Evolutionary conservation across 2,329 filamentous ascomycete species (phyloP).

Genomic region (Bimuria novae-zelandiae): DNA sequence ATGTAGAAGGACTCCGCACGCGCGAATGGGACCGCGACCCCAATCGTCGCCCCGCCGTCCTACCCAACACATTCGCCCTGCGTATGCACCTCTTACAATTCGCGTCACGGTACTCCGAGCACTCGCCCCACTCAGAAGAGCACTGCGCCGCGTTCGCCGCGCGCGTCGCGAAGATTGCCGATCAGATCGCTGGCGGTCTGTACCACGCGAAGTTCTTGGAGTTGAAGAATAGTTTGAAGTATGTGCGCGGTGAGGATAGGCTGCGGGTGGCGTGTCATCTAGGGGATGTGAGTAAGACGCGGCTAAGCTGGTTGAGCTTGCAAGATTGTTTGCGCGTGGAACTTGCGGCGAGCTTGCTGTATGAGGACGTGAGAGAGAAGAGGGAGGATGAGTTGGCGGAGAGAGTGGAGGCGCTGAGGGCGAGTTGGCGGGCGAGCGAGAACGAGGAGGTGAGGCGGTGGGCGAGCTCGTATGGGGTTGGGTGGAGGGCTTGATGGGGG

Average conservation of each 20-base stretch:
- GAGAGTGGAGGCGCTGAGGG: constrained; percentile 16
- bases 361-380: background rate
- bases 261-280: constrained; percentile 22
- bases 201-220: constrained; percentile 23
- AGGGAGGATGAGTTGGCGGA: constrained; percentile 5
- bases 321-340: constrained; percentile 31
- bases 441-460: constrained; percentile 33
- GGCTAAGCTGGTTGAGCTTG: constrained; percentile 26
- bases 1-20: constrained; percentile 26
- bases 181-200: constrained; percentile 18
- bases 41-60: constrained; percentile 17
- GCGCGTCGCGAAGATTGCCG: constrained; percentile 17
- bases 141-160: constrained; percentile 25
- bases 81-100: constrained; percentile 34
- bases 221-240: constrained; percentile 12
- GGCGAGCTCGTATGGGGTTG: constrained; percentile 6
- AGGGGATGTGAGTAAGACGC: constrained; percentile 28
- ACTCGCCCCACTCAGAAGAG: constrained; percentile 7
- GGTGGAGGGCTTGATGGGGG: background rate
- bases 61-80: constrained; percentile 31
- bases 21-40: constrained; percentile 28
- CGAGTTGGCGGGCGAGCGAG: constrained; percentile 24
- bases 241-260: constrained; percentile 13
- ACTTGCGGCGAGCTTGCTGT: constrained; percentile 26
- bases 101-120: constrained; percentile 11